Base-by-base conservation (phyloP, 2,329 filamentous ascomycete species). In the Fusarium sp. region DNA sequence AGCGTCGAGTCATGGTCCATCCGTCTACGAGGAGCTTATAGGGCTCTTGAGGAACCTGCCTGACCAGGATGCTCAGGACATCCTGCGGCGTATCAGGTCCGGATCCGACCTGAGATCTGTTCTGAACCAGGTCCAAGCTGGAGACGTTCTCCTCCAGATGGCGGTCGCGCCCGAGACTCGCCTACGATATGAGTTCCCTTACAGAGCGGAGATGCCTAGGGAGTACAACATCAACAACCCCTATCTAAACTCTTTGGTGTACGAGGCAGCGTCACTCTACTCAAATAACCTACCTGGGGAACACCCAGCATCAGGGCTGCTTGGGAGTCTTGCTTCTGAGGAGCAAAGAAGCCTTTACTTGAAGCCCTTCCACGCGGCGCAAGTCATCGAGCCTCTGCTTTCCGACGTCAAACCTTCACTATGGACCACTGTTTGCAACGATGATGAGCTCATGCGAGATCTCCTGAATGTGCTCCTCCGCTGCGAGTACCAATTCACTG, bases 121-220 rank as follows among this genome's bases (percentile, higher is more conserved):
- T 19, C 32, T 81, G 5, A 75, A 71, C 15, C 77, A 78, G 26
- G 71, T 79, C 43, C 73, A 70, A 40, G 73, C 74, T 20, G 80
- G 80, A 10, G 75, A 80, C 55, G 28, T 78, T 6, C 62, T 82
- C 5, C 59, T 82, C 6, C 79, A 82, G 55, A 74, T 81, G 52
- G 70, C 77, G 1, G 62, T 81, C 4, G 58, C 68, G 0, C 78
- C 80, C 6, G 79, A 82, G 61, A 73, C 77, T 2, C 69, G 77
- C 2, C 74, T 75, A 20, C 78, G 78, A 39, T 82, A 80, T 40
- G 76, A 78, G 43, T 80, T 83, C 34, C 80, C 79, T 0, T 80
- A 80, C 43, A 39, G 48, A 6, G 17, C 62, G 1, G 48, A 69
- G 7, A 74, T 77, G 69, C 74, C 71, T 0, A 47, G 34, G 6